These are phyloP conservation scores for Gautieria morchelliformis DNA, from an alignment of 768 basidiomycete species.

Conservation along the genomic window DNA sequence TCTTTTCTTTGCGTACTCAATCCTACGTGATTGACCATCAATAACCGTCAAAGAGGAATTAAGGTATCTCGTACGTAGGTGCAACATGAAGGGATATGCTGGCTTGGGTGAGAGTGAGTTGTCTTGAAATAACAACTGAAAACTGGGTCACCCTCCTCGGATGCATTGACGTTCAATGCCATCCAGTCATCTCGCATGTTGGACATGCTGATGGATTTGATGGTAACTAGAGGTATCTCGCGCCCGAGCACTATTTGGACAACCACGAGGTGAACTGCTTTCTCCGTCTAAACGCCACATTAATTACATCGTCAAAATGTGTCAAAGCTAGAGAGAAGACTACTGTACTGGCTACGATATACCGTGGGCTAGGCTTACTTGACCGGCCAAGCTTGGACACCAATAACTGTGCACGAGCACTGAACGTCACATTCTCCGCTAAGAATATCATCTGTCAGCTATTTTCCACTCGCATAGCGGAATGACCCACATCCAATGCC, in stretches of 20 bases:
- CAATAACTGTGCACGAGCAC: constrained; percentile 68
- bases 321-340: not conserved
- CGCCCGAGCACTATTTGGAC: constrained; percentile 61
- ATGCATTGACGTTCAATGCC: constrained; percentile 62
- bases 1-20: constrained; percentile 96
- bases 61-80: constrained; percentile 51
- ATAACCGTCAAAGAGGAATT: constrained; percentile 1
- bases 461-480: not conserved
- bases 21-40: constrained; percentile 30
- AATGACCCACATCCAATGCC: constrained; percentile 55
- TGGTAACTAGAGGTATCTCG: constrained; percentile 82
- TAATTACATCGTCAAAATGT: constrained; percentile 2
- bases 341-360: constrained; percentile 66
- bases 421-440: constrained; percentile 80
- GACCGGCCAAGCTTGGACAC: constrained; percentile 81
- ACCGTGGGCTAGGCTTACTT: constrained; percentile 86
- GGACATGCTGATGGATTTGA: constrained; percentile 80
- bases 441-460: constrained; percentile 8
- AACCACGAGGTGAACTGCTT: constrained; percentile 74
- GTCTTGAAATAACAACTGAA: constrained; percentile 94
- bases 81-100: constrained; percentile 63
- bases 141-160: constrained; percentile 92
- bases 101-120: constrained; percentile 72
- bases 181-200: constrained; percentile 93
- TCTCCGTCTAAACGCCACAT: constrained; percentile 50